These are phyloP conservation scores for Stagonosporopsis rhizophila DNA, from an alignment of 2,329 filamentous ascomycete genomes.

Conservation along the genomic window DNA sequence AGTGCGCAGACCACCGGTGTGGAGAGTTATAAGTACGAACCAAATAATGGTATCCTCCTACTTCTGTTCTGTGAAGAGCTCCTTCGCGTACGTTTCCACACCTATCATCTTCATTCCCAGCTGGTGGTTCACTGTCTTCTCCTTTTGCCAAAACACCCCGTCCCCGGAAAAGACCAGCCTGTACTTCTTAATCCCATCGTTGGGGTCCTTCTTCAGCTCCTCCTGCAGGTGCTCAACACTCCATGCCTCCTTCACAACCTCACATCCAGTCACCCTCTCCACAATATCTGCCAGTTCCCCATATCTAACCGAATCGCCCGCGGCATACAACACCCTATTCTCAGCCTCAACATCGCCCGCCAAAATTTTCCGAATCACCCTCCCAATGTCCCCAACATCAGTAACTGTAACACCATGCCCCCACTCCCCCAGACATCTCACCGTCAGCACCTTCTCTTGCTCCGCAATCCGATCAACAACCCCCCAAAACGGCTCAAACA, in stretches of 20 bases:
- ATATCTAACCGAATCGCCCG: conserved; percentile 70
- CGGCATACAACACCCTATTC: conserved; percentile 61
- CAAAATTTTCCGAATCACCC: conserved; percentile 64
- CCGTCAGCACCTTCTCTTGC: conserved; percentile 31
- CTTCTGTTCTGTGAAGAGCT: conserved; percentile 18
- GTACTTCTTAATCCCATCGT: conserved; percentile 65
- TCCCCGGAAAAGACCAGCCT: conserved; percentile 66
- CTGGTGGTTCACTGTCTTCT: conserved; percentile 60
- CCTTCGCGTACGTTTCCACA: conserved; percentile 51
- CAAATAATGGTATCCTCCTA: conserved; percentile 5
- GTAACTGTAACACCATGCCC: conserved; percentile 69
- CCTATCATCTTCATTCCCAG: conserved; percentile 56
- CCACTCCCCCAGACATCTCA: conserved; percentile 67
- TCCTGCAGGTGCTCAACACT: conserved; percentile 53
- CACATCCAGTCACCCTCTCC: conserved; percentile 51
- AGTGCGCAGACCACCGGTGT: conserved; percentile 10
- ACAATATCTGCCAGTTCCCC: conserved; percentile 61
- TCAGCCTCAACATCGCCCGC: conserved; percentile 41
- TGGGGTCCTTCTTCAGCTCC: conserved; percentile 57
- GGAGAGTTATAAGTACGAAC: not conserved
- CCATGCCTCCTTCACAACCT: conserved; percentile 61
- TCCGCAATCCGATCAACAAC: conserved; percentile 58
- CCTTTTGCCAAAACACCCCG: conserved; percentile 66
- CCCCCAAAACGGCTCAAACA: conserved; percentile 69
- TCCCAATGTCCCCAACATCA: conserved; percentile 68